Evolutionary conservation across 2,329 filamentous ascomycete genomes (phyloP).

Genomic region (Trichoderma sp.): DNA sequence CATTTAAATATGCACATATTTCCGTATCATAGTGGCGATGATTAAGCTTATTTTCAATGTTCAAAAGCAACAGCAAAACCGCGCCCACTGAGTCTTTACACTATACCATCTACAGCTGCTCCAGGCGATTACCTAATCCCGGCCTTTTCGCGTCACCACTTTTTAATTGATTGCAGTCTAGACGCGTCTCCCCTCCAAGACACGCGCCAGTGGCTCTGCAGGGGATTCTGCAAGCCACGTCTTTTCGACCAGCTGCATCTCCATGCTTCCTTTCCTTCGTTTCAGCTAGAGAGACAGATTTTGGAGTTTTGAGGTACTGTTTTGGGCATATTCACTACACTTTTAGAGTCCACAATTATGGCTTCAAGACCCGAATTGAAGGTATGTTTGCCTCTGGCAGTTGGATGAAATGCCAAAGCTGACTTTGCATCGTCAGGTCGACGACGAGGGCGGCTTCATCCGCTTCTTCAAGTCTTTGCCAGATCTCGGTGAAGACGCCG

Average conservation of each 20-base stretch:
- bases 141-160: slow-evolving; percentile 26
- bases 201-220: slow-evolving; percentile 21
- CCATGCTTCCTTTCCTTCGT: background rate
- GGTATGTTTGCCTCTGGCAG: slow-evolving; percentile 39
- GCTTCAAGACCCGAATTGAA: slow-evolving; percentile 70
- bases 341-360: slow-evolving; percentile 45
- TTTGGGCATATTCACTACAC: background rate
- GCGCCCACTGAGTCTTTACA: background rate
- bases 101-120: too few relatives aligned
- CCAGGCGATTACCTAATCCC: slow-evolving; percentile 11
- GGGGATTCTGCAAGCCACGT: background rate
- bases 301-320: background rate
- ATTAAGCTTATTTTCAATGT: background rate
- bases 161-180: slow-evolving; percentile 28
- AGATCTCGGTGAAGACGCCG: slow-evolving; percentile 64
- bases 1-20: background rate
- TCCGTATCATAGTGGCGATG: background rate
- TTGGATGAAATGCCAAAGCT: background rate
- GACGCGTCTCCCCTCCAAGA: slow-evolving; percentile 29
- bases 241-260: background rate
- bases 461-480: slow-evolving; percentile 90
- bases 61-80: slow-evolving; percentile 9
- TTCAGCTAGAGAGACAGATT: background rate
- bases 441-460: slow-evolving; percentile 96
- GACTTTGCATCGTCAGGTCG: slow-evolving; percentile 57